These are phyloP conservation scores for Stylosanthes scabra DNA, from an alignment of 331 rosid species.

Conservation along the genomic window DNA sequence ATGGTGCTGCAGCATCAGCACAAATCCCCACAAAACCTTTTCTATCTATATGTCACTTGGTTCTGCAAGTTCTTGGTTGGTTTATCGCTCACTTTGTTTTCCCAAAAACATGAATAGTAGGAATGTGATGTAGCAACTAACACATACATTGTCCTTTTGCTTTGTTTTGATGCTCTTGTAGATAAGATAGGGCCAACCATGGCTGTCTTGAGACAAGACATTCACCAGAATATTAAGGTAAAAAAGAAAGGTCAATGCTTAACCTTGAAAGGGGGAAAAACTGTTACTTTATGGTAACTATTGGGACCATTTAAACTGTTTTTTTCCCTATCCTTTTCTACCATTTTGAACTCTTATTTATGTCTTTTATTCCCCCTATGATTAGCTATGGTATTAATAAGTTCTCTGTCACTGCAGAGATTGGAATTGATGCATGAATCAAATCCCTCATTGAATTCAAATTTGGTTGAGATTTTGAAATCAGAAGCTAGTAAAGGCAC, in stretches of 20 bases:
- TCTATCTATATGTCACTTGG: constrained; percentile 62
- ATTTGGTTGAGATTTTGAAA: constrained; percentile 80
- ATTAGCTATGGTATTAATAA: constrained; percentile 11
- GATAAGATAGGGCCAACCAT: constrained; percentile 97
- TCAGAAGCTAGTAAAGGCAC: constrained; percentile 64
- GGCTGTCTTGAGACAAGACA: constrained; percentile 88
- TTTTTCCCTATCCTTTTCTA: background rate
- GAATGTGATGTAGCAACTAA: constrained; percentile 21
- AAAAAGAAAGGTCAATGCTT: background rate
- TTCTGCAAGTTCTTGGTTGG: constrained; percentile 88
- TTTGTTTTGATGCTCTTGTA: constrained; percentile 45
- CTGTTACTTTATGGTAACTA: background rate
- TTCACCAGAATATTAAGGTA: constrained; percentile 87
- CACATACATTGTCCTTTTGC: constrained; percentile 32
- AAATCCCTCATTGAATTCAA: constrained; percentile 61
- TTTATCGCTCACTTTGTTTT: constrained; percentile 23
- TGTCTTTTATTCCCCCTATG: background rate
- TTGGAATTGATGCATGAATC: constrained; percentile 71
- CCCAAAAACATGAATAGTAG: constrained; percentile 27
- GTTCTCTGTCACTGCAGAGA: constrained; percentile 53
- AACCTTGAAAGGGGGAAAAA: background rate
- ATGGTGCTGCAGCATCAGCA: constrained; percentile 16
- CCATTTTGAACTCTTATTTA: background rate
- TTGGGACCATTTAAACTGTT: background rate
- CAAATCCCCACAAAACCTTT: constrained; percentile 75